A percentile compares a stretch with the other conserved stretches of the same genome.
Evolutionary conservation across 352 stramenopile species (phyloP).

Genomic region (Phytopythium litorale): DNA sequence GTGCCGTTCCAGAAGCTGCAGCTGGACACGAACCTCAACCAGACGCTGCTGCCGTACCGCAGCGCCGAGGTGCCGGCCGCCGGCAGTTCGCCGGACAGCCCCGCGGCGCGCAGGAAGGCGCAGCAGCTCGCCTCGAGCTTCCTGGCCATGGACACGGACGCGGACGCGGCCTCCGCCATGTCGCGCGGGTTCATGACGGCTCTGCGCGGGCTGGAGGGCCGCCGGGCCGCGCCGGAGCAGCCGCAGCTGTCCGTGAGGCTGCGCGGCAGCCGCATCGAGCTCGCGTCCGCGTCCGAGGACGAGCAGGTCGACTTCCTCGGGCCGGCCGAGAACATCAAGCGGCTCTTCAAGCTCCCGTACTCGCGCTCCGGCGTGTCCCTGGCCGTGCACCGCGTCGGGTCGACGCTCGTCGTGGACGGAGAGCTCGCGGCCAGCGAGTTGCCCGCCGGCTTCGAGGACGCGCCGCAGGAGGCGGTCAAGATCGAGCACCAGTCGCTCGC

Average conservation of each 20-base stretch:
- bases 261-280: conserved; percentile 59
- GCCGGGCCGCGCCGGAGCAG: conserved; percentile 37
- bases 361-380: conserved; percentile 75
- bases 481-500: conserved; percentile 34
- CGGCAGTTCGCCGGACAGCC: conserved; percentile 7
- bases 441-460: conserved; percentile 59
- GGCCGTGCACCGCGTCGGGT: conserved; percentile 74
- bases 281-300: conserved; percentile 62
- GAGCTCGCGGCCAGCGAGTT: conserved; percentile 70
- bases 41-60: conserved; percentile 54
- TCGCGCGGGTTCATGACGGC: conserved; percentile 71
- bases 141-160: conserved; percentile 19
- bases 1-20: conserved; percentile 83
- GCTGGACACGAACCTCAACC: conserved; percentile 74
- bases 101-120: conserved; percentile 16
- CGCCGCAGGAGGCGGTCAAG: conserved; percentile 50
- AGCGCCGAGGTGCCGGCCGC: conserved; percentile 6
- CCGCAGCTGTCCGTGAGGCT: conserved; percentile 73
- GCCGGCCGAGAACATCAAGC: conserved; percentile 84
- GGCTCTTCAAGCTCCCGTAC: conserved; percentile 85
- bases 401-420: conserved; percentile 77
- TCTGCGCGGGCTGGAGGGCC: conserved; percentile 41
- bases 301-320: conserved; percentile 76
- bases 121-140: conserved; percentile 36
- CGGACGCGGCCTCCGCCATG: conserved; percentile 26